phyloP scores from a whole-genome alignment of 148 eudicot genomes.

The Chenopodium album region DNA sequence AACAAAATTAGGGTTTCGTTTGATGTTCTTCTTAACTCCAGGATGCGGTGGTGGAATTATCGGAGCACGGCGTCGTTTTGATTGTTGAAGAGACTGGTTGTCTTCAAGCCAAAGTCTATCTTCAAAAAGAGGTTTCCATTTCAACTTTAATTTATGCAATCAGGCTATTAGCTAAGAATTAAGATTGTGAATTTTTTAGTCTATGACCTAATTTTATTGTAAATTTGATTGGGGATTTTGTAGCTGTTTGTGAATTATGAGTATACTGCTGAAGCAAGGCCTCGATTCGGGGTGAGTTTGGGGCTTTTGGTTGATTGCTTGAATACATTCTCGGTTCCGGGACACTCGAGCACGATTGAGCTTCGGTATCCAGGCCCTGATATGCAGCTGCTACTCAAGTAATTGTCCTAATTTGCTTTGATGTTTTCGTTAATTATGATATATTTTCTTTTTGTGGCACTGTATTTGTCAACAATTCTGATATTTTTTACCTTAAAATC shows the following conservation, averaged over 20 bases:
- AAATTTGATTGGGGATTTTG: constrained; percentile 12
- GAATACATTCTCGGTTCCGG: constrained; percentile 75
- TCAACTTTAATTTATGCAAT: background rate
- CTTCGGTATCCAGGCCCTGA: constrained; percentile 95
- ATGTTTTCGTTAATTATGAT: background rate
- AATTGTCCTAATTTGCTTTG: constrained; percentile 11
- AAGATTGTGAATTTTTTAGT: background rate
- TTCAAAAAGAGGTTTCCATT: constrained; percentile 71
- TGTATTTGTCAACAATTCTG: background rate
- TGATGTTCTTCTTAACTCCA: background rate
- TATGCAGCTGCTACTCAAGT: constrained; percentile 96
- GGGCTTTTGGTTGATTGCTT: constrained; percentile 85
- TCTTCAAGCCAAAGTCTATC: constrained; percentile 96
- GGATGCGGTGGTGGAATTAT: constrained; percentile 88
- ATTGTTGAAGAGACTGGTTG: constrained; percentile 88
- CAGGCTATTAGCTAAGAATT: background rate
- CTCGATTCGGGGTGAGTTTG: constrained; percentile 87
- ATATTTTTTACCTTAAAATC: too few relatives aligned
- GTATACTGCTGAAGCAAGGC: constrained; percentile 77
- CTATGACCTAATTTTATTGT: background rate
- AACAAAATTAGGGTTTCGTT: constrained; percentile 16
- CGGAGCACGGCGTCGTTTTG: constrained; percentile 87
- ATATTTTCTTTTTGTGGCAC: background rate
- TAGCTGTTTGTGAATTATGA: constrained; percentile 82
- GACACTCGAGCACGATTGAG: constrained; percentile 62